Conservation (phyloP, 768 basidiomycete genomes). For the Suillus plorans region DNA sequence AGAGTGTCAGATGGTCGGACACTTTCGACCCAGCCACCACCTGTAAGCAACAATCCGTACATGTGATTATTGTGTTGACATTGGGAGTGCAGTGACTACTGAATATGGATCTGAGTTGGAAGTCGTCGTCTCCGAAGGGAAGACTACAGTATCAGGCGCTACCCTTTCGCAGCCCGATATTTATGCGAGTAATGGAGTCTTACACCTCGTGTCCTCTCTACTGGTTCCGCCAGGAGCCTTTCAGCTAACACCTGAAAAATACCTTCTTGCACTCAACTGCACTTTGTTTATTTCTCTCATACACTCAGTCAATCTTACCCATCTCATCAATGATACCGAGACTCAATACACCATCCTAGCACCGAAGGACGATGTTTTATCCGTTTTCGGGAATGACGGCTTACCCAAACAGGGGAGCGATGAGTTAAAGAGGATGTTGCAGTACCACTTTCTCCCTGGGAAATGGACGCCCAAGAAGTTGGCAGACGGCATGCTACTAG, state of each 20-base stretch:
- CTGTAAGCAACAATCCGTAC: constrained; percentile 40
- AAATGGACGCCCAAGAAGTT: constrained; percentile 71
- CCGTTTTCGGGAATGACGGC: constrained; percentile 45
- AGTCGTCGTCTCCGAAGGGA: constrained; percentile 52
- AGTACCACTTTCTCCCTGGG: constrained; percentile 92
- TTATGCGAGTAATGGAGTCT: constrained; percentile 91
- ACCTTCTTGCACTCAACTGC: constrained; percentile 89
- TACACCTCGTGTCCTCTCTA: constrained; percentile 85
- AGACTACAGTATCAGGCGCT: constrained; percentile 56
- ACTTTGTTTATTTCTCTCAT: constrained; percentile 86
- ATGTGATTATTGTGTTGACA: background rate
- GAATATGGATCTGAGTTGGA: constrained; percentile 66
- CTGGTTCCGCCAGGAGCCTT: constrained; percentile 77
- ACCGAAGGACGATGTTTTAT: constrained; percentile 82
- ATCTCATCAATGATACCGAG: constrained; percentile 69
- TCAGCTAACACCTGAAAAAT: constrained; percentile 90
- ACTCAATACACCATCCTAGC: constrained; percentile 86
- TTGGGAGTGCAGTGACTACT: constrained; percentile 56
- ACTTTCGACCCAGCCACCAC: constrained; percentile 52
- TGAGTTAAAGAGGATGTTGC: constrained; percentile 69
- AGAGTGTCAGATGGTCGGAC: constrained; percentile 66
- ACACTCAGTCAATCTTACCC: constrained; percentile 74
- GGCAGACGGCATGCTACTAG: constrained; percentile 69
- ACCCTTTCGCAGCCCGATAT: constrained; percentile 75
- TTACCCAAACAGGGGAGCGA: constrained; percentile 65